phyloP scores from a whole-genome alignment of 345 rosid genomes.

The Salix udensis region DNA sequence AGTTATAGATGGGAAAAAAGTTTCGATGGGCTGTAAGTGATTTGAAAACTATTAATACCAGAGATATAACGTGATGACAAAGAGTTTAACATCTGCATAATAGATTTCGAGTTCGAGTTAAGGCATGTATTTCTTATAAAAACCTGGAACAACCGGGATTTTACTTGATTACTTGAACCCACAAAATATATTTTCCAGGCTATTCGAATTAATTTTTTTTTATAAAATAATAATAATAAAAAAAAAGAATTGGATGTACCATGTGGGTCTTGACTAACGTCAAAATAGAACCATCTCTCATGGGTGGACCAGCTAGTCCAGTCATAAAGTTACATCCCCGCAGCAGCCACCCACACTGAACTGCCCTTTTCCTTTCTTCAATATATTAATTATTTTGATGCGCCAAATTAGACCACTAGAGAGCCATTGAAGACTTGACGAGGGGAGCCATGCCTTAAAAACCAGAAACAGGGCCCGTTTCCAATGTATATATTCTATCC shows the following conservation, averaged over 20 bases:
- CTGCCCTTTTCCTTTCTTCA: background rate
- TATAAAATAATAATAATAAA: too few relatives aligned
- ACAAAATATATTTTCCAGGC: too few relatives aligned
- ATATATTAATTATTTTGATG: too few relatives aligned
- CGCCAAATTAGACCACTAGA: background rate
- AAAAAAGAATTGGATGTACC: background rate
- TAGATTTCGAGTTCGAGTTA: fast-evolving
- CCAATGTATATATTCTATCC: background rate
- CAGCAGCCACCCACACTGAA: background rate
- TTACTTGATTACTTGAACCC: too few relatives aligned
- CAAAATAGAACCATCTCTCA: background rate
- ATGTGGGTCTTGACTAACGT: background rate
- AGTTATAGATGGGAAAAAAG: too few relatives aligned
- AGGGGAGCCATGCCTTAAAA: background rate
- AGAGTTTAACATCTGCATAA: fast-evolving
- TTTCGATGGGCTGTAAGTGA: background rate
- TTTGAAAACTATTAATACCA: too few relatives aligned
- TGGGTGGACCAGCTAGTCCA: background rate
- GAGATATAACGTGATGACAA: too few relatives aligned
- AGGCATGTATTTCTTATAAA: fast-evolving
- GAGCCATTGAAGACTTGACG: background rate
- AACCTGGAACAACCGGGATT: too few relatives aligned
- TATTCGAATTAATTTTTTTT: too few relatives aligned
- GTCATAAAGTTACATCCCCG: background rate
- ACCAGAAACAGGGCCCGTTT: background rate